Evolutionary conservation across 169 alveolate species (phyloP), one percentile per base, ranked within the genome.

Genomic region (Haemoproteus tartakovskyi): DNA sequence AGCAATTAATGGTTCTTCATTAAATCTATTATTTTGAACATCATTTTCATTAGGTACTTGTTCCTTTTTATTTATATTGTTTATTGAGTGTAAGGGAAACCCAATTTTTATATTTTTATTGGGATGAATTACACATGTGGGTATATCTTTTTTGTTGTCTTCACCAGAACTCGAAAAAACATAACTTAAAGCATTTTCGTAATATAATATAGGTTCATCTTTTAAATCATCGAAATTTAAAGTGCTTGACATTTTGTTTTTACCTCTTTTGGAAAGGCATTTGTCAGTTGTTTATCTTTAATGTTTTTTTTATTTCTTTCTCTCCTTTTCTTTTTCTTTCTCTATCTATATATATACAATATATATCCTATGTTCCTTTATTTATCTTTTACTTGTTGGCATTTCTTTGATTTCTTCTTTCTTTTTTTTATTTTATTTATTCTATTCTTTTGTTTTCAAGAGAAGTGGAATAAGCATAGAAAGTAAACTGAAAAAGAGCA

Each of bases 121-220:
- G 41, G 82, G 82, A 19, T 67, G 43, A 18, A 67, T 67, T 8
- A 67, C 61, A 52, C 82, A 67, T 12, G 70, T 33, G 5, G 82
- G 82, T 3, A 67, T 6, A 48, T 67, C 82, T 43, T 67, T 67
- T 29, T 67, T 52, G 24, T 37, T 26, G 0, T 67, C 82, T 38
- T 67, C 82, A 16, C 82, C 56, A 24, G 82, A 22, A 43, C 56
- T 52, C 18, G 74, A 67, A 54, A 67, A 67, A 67, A 67, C 82
- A 52, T 67, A 67, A 36, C 70, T 67, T 52, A 67, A 40, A 26
- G 82, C 82, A 54, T 67, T 67, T 67, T 67, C 82, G 37, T 67
- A 67, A 38, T 52, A 67, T 67, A 67, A 67, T 41, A 67, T 67
- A 21, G 82, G 74, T 54, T 67, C 82, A 22, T 67, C 82, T 67